A percentile compares a stretch with the other conserved stretches of the same genome.
Conservation (phyloP, 768 basidiomycete species). For the Megacollybia marginata region DNA sequence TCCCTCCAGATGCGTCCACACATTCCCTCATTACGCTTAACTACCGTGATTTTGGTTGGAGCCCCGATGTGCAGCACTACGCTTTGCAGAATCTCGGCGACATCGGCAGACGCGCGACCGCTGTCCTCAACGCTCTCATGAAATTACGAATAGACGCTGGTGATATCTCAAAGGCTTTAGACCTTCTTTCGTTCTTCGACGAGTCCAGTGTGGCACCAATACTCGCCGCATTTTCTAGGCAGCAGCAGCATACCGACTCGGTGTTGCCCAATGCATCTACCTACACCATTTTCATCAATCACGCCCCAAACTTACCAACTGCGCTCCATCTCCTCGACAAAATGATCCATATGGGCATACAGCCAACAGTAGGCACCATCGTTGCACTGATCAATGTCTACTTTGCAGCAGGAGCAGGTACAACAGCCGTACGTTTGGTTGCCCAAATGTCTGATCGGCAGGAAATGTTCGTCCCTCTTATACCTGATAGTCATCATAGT, state of each 20-base stretch:
- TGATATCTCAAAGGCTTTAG: constrained; percentile 40
- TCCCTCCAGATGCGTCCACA: constrained; percentile 47
- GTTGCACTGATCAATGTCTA: constrained; percentile 55
- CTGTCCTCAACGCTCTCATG: constrained; percentile 64
- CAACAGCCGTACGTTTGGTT: constrained; percentile 46
- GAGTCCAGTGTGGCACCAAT: constrained; percentile 15
- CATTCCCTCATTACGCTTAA: constrained; percentile 50
- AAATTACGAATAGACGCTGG: constrained; percentile 49
- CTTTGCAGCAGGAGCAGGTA: constrained; percentile 36
- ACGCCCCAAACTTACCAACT: constrained; percentile 37
- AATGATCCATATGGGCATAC: constrained; percentile 36
- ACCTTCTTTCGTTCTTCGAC: constrained; percentile 44
- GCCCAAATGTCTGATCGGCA: constrained; percentile 33
- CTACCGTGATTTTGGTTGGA: constrained; percentile 55
- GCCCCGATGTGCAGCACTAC: constrained; percentile 43
- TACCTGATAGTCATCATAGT: constrained; percentile 12
- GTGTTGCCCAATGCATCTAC: constrained; percentile 49
- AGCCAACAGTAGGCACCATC: constrained; percentile 37
- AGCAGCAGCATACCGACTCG: constrained; percentile 9
- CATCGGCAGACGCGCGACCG: constrained; percentile 34
- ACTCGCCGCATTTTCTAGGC: constrained; percentile 16
- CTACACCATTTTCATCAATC: constrained; percentile 56
- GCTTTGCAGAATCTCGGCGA: constrained; percentile 40
- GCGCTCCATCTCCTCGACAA: constrained; percentile 39
- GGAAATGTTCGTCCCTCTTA: constrained; percentile 9